phyloP scores from a whole-genome alignment of 164 flowering plant genomes.

The Protea cynaroides region DNA sequence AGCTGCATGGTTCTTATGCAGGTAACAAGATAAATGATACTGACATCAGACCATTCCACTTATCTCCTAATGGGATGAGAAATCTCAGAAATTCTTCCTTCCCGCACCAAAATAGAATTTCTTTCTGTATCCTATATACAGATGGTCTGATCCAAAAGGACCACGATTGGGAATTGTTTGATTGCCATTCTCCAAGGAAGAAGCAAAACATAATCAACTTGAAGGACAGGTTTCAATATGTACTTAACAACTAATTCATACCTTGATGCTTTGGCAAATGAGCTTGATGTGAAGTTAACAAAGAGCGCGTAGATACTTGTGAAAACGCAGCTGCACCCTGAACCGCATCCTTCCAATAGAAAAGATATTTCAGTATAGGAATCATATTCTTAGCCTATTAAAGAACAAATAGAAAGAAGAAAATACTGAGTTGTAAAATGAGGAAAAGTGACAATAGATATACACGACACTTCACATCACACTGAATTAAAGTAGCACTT shows the following conservation, averaged over 20 bases:
- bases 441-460: background rate
- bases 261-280: slow-evolving; percentile 73
- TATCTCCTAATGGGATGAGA: background rate
- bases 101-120: background rate
- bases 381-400: background rate
- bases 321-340: slow-evolving; percentile 42
- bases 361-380: background rate
- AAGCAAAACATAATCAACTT: too few species aligned
- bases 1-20: background rate
- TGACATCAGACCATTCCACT: too few species aligned
- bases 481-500: background rate
- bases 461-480: background rate
- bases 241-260: slow-evolving; percentile 11
- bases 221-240: background rate
- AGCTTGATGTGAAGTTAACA: slow-evolving; percentile 32
- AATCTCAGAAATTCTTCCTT: background rate
- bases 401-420: background rate
- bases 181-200: too few species aligned
- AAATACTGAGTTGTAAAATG: background rate
- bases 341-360: slow-evolving; percentile 38
- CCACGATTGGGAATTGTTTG: too few species aligned
- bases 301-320: slow-evolving; percentile 38
- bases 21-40: too few species aligned
- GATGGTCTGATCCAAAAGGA: too few species aligned
- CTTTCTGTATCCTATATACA: too few species aligned